A percentile compares a stretch with the other conserved stretches of the same genome.
Conservation (phyloP, 2,329 filamentous ascomycete species). For the Myriosclerotinia duriaeana region DNA sequence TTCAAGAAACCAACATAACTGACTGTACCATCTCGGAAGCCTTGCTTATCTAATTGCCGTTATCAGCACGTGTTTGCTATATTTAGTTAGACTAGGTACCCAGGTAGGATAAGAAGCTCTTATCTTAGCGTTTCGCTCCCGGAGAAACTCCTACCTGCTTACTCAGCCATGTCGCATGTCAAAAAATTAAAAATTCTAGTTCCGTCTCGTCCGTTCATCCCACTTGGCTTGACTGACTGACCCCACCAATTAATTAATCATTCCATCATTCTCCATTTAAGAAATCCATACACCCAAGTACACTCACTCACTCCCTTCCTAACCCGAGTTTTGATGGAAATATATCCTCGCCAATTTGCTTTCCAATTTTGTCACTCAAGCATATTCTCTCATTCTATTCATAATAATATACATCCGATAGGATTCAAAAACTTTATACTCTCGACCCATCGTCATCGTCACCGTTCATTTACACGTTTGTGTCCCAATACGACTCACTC, state of each 20-base stretch:
- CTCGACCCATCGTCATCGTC: neutral
- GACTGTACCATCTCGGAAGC: neutral
- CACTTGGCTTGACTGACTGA: neutral
- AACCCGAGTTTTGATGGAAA: slow-evolving; percentile 20
- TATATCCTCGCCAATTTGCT: slow-evolving; percentile 10
- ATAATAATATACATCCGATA: neutral
- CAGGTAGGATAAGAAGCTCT: neutral
- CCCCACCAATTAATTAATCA: neutral
- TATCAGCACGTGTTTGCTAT: slow-evolving; percentile 11
- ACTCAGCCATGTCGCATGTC: slow-evolving; percentile 7
- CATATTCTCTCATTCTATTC: neutral
- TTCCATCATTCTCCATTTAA: neutral
- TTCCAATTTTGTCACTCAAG: neutral
- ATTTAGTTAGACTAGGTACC: too few species aligned
- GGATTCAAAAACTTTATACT: neutral
- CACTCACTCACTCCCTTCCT: neutral
- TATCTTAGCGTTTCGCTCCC: slow-evolving; percentile 17
- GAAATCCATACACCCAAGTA: too few species aligned
- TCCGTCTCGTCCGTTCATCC: neutral
- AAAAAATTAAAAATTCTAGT: slow-evolving; percentile 1
- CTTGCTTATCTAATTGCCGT: slow-evolving; percentile 23
- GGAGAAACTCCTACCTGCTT: neutral
- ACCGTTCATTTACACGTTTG: neutral
- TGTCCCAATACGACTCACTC: neutral
- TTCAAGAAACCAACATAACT: neutral